Base-by-base conservation (phyloP, 2,329 filamentous ascomycete species). In the Camillea tinctor region DNA sequence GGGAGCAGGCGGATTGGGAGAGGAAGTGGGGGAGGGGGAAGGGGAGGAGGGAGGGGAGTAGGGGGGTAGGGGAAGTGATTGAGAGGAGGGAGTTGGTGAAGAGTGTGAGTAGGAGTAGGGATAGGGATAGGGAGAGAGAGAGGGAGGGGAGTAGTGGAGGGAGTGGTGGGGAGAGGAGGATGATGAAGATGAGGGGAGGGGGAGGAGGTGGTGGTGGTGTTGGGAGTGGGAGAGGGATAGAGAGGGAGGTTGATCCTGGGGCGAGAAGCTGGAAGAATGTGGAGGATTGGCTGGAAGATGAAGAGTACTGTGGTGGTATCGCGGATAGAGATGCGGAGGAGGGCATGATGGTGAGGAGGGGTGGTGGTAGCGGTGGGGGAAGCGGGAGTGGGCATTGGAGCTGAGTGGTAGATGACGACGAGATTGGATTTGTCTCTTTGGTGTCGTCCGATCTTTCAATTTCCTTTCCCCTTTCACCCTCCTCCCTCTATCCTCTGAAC, bases 241-340 rank as follows among this genome's bases (percentile, higher is more conserved):
- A 68, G 60, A 64, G 70, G 24, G 70, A 73, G 67, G 64, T 72
- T 44, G 72, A 73, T 44, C 66, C 66, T 1, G 69, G 67, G 5
- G 71, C 67, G 40, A 62, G 70, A 4, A 74, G 72, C 50, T 74
- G 72, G 72, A 68, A 60, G 58, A 68, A 67, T 30, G 72, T 74
- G 24, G 71, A 74, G 64, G 72, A 74, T 57, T 74, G 72, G 72
- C 60, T 73, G 15, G 63, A 67, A 26, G 68, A 72, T 50, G 67
- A 66, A 9, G 57, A 61, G 64, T 36, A 62, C 59, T 56, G 36
- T 11, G 36, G 36, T 17, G 36, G 26, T 30, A 30, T 30, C 26
- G 13, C 26, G 26, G 26, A 30, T 30, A 30, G 26, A 30, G 49
- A 4, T 9, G 19, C 26, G 26, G 26, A 30, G 7, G 26, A 30